Percentiles rank a stretch among this genome's conserved stretches.
Conservation (phyloP, 2,329 filamentous ascomycete genomes). For the Aspergillus tamarii region DNA sequence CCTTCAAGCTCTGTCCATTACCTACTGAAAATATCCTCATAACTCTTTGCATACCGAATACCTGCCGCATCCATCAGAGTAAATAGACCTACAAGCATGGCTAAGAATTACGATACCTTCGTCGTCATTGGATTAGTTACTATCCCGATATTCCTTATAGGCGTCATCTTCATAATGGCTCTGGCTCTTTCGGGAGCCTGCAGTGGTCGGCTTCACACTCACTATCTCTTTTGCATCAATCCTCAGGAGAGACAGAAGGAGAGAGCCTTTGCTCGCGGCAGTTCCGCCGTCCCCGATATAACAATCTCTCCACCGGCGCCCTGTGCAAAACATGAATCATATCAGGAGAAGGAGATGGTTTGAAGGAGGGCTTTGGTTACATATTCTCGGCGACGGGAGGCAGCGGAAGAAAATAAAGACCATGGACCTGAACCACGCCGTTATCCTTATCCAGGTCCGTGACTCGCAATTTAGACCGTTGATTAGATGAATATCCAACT, state of each 20-base stretch:
- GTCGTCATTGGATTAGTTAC: slow-evolving; percentile 50
- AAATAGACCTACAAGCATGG: slow-evolving; percentile 35
- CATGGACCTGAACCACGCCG: neutral
- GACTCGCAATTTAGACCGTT: neutral
- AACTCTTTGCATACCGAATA: slow-evolving; percentile 6
- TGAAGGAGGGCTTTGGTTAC: neutral
- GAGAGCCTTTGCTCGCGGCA: neutral
- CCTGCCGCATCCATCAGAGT: neutral
- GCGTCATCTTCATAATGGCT: slow-evolving; percentile 41
- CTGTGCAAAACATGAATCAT: neutral
- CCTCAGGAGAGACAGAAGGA: neutral
- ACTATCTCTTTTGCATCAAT: slow-evolving; percentile 28
- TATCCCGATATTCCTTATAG: slow-evolving; percentile 51
- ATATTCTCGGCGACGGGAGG: neutral
- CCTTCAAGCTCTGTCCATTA: neutral
- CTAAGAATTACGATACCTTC: slow-evolving; percentile 37
- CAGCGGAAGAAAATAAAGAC: neutral
- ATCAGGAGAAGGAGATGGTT: neutral
- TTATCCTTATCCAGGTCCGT: neutral
- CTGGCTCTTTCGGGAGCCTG: slow-evolving; percentile 45
- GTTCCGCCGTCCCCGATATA: neutral
- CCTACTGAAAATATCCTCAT: neutral
- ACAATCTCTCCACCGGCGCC: neutral
- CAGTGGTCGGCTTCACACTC: slow-evolving; percentile 12
- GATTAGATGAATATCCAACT: neutral